phyloP scores from a whole-genome alignment of 768 basidiomycete genomes.

The Lyophyllum decastes region DNA sequence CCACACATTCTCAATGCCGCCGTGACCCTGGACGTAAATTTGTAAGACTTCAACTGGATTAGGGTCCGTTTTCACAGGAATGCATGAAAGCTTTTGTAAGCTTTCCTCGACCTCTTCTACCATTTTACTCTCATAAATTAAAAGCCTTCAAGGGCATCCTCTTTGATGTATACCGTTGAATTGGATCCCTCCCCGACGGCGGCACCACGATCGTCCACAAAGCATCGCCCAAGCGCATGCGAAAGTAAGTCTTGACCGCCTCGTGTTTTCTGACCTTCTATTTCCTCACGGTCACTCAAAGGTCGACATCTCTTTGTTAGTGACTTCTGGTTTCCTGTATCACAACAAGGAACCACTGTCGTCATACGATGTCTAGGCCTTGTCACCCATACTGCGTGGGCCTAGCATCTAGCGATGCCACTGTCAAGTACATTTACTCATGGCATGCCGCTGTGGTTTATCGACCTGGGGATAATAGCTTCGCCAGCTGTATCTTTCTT shows the following conservation, averaged over 20 bases:
- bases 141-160: not conserved
- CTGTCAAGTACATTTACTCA: no score
- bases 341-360: no score
- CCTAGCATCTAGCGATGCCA: no score
- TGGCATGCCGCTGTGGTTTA: no score
- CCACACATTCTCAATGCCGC: not conserved
- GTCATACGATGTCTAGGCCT: no score
- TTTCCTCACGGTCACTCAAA: not conserved
- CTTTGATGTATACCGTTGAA: not conserved
- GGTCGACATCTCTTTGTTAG: no score
- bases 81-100: not conserved
- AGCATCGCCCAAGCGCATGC: not conserved
- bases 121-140: not conserved
- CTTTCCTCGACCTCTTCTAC: not conserved
- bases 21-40: not conserved
- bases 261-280: not conserved
- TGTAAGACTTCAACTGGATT: not conserved
- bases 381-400: no score
- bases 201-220: not conserved
- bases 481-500: no score
- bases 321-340: not conserved
- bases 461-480: no score
- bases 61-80: not conserved
- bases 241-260: not conserved
- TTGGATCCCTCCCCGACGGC: not conserved